Evolutionary conservation across 176 grass and related monocot genomes (phyloP).

Genomic region (Panicum miliaceum): DNA sequence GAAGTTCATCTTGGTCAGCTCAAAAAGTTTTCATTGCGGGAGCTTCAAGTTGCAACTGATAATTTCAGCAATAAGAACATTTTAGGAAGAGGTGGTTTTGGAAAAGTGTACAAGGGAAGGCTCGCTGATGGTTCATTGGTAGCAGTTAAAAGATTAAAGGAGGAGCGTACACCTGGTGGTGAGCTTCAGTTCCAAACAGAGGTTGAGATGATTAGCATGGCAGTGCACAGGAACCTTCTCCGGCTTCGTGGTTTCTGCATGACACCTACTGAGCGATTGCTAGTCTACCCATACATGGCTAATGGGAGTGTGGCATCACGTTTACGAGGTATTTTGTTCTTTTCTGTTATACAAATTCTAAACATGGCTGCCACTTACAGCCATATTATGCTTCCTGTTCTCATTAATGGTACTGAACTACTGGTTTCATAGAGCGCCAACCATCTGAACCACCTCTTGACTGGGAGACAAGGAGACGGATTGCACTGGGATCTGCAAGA

Average conservation of each 20-base stretch:
- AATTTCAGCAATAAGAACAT: slow-evolving; percentile 69
- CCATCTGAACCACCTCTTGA: slow-evolving; percentile 53
- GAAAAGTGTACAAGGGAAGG: slow-evolving; percentile 80
- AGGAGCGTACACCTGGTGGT: slow-evolving; percentile 66
- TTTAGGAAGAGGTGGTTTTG: slow-evolving; percentile 77
- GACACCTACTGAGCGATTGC: slow-evolving; percentile 67
- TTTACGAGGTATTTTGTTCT: slow-evolving; percentile 64
- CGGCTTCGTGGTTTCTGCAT: slow-evolving; percentile 77
- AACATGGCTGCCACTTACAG: background rate
- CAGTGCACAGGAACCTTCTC: slow-evolving; percentile 70
- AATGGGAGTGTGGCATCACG: slow-evolving; percentile 78
- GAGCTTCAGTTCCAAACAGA: slow-evolving; percentile 77
- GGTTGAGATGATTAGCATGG: slow-evolving; percentile 77
- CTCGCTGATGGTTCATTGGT: slow-evolving; percentile 74
- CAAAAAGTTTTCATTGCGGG: slow-evolving; percentile 71
- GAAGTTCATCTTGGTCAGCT: slow-evolving; percentile 82
- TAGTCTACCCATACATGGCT: slow-evolving; percentile 86
- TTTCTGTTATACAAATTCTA: slow-evolving; percentile 9
- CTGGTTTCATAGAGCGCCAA: slow-evolving; percentile 54
- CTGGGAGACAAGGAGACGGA: slow-evolving; percentile 56
- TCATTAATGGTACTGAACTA: slow-evolving; percentile 25
- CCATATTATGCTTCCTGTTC: slow-evolving; percentile 36
- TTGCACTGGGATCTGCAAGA: slow-evolving; percentile 63
- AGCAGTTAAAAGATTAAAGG: slow-evolving; percentile 74
- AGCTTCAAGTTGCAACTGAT: slow-evolving; percentile 70